Evolutionary conservation across 2,329 filamentous ascomycete species (phyloP), one percentile per base, ranked within the genome.

Genomic region (Cytospora paraplurivora): DNA sequence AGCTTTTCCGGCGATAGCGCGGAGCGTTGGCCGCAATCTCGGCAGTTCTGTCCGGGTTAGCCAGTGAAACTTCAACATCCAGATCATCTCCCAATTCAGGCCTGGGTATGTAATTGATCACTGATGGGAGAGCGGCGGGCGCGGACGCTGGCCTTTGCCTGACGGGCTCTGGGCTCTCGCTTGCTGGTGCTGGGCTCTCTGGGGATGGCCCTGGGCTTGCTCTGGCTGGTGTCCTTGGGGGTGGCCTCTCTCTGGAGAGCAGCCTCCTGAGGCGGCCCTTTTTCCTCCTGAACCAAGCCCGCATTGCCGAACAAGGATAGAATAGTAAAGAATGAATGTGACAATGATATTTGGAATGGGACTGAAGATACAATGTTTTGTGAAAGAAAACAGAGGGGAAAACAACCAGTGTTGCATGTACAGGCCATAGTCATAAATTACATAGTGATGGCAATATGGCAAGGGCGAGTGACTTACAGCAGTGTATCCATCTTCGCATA

Each of bases 11-110:
- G 68, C 93, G 89, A 75, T 96, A 96, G 69, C 91, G 88, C 64
- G 92, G 92, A 65, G 93, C 93, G 76, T 91, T 97, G 69, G 91
- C 92, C 76, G 93, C 92, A 70, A 97, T 90, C 74, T 97, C 92
- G 72, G 93, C 92, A 54, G 93, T 97, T 66, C 92, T 95, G 71
- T 50, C 62, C 58, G 53, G 60, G 64, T 78, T 69, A 79, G 73
- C 68, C 61, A 69, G 35, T 19, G 27, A 4, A 27, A 27, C 27
- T 4, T 53, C 37, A n/a, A 56, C 59, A 15, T 65, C 67, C 32
- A 64, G 52, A 37, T 55, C 52, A 34, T 70, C 66, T 38, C 62
- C 62, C 17, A 70, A 52, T 53, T 68, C 67, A 7, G 67, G 65
- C 12, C 63, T 47, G 13, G 19, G 33, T 17, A 44, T 56, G 38